A percentile compares a stretch with the other conserved stretches of the same genome.
phyloP scores from a whole-genome alignment of 108 stramenopile species.

The Nitzschia inconspicua region DNA sequence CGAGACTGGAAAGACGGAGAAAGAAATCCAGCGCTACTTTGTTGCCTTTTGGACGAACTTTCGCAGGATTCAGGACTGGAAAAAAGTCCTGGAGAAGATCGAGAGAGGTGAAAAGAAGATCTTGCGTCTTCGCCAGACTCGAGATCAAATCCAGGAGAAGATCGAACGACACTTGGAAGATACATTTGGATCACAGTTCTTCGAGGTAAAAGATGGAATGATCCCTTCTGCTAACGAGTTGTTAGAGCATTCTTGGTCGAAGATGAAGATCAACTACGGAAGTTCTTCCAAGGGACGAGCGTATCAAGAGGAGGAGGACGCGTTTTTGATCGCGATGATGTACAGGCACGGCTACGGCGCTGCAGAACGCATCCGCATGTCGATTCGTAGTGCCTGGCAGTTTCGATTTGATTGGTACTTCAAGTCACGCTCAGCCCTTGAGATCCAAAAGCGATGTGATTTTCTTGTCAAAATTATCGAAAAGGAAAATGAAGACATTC shows the following conservation, averaged over 20 bases:
- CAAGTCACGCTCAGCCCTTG: slow-evolving; percentile 89
- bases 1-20: slow-evolving; percentile 84
- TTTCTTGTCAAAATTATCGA: slow-evolving; percentile 68
- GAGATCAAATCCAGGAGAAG: slow-evolving; percentile 92
- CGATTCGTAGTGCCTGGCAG: slow-evolving; percentile 92
- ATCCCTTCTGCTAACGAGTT: slow-evolving; percentile 61
- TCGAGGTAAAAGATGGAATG: slow-evolving; percentile 57
- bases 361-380: slow-evolving; percentile 89
- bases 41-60: slow-evolving; percentile 87
- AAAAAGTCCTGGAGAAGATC: slow-evolving; percentile 85
- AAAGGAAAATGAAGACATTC: slow-evolving; percentile 69
- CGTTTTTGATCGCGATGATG: slow-evolving; percentile 94
- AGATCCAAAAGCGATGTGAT: slow-evolving; percentile 94
- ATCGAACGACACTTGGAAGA: slow-evolving; percentile 94
- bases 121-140: slow-evolving; percentile 78
- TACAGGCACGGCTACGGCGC: slow-evolving; percentile 94
- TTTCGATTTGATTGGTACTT: slow-evolving; percentile 99
- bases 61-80: slow-evolving; percentile 79
- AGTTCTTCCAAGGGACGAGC: slow-evolving; percentile 46
- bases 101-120: slow-evolving; percentile 90
- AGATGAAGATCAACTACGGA: slow-evolving; percentile 82
- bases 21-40: slow-evolving; percentile 89
- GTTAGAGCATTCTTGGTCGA: slow-evolving; percentile 81
- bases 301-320: slow-evolving; percentile 95
- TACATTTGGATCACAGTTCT: slow-evolving; percentile 66